These are phyloP conservation scores for Tarenaya hassleriana DNA, from an alignment of 345 rosid genomes.

Conservation along the genomic window DNA sequence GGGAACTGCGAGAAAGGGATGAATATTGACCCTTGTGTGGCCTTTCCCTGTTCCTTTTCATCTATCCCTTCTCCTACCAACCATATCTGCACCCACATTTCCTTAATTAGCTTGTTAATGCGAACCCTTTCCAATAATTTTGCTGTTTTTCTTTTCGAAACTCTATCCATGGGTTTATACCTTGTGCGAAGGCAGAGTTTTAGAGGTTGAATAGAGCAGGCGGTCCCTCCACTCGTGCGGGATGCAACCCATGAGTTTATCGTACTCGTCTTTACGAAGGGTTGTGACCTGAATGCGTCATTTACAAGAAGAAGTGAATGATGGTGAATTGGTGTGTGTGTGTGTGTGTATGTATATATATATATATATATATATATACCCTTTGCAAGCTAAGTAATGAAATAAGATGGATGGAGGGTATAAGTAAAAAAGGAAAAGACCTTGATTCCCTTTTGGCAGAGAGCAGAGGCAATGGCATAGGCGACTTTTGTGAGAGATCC, in stretches of 20 bases:
- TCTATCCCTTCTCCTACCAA: conserved; percentile 44
- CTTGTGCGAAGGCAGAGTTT: conserved; percentile 17
- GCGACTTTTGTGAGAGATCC: conserved; percentile 43
- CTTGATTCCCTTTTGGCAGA: conserved; percentile 40
- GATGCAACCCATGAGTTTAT: conserved; percentile 29
- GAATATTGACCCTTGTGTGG: conserved; percentile 43
- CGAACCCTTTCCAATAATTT: not conserved
- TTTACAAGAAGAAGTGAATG: not conserved
- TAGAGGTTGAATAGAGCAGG: conserved; percentile 24
- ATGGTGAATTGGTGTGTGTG: not conserved
- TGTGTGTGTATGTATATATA: not conserved
- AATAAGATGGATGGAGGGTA: not conserved
- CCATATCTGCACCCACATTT: conserved; percentile 31
- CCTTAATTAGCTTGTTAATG: no score
- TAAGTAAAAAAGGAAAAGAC: no score
- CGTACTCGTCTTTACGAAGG: conserved; percentile 22
- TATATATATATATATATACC: not conserved
- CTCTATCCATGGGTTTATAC: not conserved
- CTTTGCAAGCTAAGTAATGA: not conserved
- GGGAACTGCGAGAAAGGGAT: conserved; percentile 44
- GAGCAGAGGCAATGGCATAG: conserved; percentile 26
- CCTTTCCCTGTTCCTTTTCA: conserved; percentile 38
- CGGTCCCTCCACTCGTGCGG: conserved; percentile 20
- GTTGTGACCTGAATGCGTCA: conserved; percentile 29
- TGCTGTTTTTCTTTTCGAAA: not conserved